Evolutionary conservation across 2,329 filamentous ascomycete species (phyloP).

Genomic region (Trichoderma hamatum): DNA sequence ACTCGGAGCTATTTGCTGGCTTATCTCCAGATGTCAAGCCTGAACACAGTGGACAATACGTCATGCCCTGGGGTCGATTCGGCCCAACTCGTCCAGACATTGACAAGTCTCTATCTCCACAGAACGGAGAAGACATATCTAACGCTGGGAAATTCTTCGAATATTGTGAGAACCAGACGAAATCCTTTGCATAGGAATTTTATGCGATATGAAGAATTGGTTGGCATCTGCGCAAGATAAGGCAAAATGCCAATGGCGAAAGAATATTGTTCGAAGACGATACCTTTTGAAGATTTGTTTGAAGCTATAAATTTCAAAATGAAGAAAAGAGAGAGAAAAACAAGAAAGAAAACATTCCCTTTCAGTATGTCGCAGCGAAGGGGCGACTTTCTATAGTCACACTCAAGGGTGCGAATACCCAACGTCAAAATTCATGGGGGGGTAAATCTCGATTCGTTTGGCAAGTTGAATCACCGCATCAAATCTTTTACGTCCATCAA

Average conservation of each 20-base stretch:
- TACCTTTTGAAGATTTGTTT: not conserved
- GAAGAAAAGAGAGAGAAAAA: not conserved
- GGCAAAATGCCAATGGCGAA: not conserved
- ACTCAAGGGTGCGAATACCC: not conserved
- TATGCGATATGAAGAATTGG: not conserved
- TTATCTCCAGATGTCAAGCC: conserved; percentile 48
- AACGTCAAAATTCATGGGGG: too few relatives aligned
- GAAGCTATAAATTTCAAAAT: not conserved
- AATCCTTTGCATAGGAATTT: not conserved
- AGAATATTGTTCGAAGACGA: not conserved
- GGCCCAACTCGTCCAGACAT: conserved; percentile 16
- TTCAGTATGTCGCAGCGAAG: not conserved
- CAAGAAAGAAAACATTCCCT: not conserved
- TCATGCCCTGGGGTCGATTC: conserved; percentile 25
- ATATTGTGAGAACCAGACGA: conserved; percentile 19
- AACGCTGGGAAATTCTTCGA: conserved; percentile 20
- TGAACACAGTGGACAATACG: conserved; percentile 30
- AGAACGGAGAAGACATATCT: not conserved
- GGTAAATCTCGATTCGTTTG: not conserved
- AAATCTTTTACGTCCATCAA: not conserved
- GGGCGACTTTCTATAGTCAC: not conserved
- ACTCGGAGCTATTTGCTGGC: conserved; percentile 52
- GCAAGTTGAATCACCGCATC: not conserved
- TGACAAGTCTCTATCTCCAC: not conserved
- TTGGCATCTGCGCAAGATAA: not conserved